Base-by-base conservation (phyloP, 2,329 filamentous ascomycete genomes). In the Colletotrichum australisinense region DNA sequence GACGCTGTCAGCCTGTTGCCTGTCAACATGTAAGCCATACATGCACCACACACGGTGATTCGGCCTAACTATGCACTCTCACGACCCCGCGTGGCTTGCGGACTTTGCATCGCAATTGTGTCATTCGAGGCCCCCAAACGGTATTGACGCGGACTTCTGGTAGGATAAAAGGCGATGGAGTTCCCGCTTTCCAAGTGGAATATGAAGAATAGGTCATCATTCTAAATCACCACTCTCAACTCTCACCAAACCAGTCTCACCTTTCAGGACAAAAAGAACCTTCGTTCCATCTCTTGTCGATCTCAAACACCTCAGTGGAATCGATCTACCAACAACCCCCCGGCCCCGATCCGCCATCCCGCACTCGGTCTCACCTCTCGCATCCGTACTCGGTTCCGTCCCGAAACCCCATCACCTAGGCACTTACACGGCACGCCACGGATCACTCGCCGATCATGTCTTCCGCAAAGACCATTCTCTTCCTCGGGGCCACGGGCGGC, bases 401-500 rank as follows among this genome's bases (percentile, higher is more conserved):
- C 56, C 35, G 55, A 55, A 14, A 28, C 42, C 57, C 32, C 57
- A 8, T 42, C 14, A n/a, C 38, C 4, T 4, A 12, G 32, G 11
- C 32, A 2, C 38, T 8, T 42, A 19, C 38, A 42, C 38, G 16
- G 16, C 16, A 42, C 57, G 30, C 9, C 52, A 52, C 35, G 32
- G 67, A 46, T n/a, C 30, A 52, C 16, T 22, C 7, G 12, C 3
- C 55, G 24, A 60, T 8, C 42, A 74, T 74, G 72, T 38, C 53
- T 22, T 53, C 74, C 66, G 68, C 76, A 53, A 84, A 86, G 74
- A 84, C 86, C 4, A 79, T 89, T 68, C 83, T 86, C 57, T 88
- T 90, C 81, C 83, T 90, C 66, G 89, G 89, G 72, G 86, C 88
- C 55, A 89, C 86, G 26, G 85, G 84, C 42, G 88, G 88, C 60